A percentile compares a stretch with the other conserved stretches of the same genome.
Conservation (phyloP, 441 rosid species). For the Populus hybrid region DNA sequence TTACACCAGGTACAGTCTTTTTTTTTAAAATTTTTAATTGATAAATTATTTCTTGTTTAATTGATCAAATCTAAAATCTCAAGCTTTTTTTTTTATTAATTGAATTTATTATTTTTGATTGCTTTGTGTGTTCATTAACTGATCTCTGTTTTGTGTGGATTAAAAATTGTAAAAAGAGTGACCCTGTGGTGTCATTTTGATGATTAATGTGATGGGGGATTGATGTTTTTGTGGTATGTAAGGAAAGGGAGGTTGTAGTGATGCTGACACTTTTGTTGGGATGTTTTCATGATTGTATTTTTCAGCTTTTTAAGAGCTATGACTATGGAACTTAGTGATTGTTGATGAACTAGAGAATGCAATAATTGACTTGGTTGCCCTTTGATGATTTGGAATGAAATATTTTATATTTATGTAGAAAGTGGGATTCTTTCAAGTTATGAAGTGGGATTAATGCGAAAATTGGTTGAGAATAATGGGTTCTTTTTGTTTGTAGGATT, state of each 20-base stretch:
- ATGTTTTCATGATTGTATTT: background rate
- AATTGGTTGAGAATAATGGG: background rate
- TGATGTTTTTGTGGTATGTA: constrained; percentile 7
- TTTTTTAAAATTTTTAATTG: background rate
- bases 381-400: constrained; percentile 5
- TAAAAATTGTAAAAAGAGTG: background rate
- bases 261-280: background rate
- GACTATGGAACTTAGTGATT: constrained; percentile 2
- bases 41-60: background rate
- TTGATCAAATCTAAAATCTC: background rate
- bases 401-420: background rate
- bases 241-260: background rate
- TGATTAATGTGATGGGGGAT: background rate
- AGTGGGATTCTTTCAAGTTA: background rate
- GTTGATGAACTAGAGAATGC: background rate
- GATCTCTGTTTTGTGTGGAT: background rate
- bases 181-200: background rate
- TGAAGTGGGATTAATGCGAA: background rate
- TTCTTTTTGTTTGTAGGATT: constrained; percentile 26
- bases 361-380: constrained; percentile 10
- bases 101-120: background rate
- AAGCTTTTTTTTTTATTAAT: background rate
- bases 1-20: background rate
- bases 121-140: background rate
- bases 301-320: background rate